Evolutionary conservation across 2,329 filamentous ascomycete genomes (phyloP), one percentile per base, ranked within the genome.

Genomic region (Hymenoscyphus fructigenus): DNA sequence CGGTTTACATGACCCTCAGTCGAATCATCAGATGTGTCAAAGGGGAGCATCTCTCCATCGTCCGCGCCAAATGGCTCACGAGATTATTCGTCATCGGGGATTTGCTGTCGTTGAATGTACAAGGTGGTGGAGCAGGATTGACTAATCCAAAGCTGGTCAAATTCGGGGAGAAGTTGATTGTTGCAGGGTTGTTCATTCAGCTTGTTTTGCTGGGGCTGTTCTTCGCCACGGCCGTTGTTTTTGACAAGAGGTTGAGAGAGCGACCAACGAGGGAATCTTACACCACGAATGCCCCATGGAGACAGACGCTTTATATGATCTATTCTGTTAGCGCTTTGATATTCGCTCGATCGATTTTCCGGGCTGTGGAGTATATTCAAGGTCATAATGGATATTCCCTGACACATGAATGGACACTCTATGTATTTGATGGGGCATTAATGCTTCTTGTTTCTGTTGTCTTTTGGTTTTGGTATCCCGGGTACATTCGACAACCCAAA

Each of bases 161-260:
- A 29, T 74, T 75, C 14, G 84, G 82, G n/a, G 73, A 84, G 67
- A 79, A 81, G 20, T 76, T 88, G 59, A 81, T 88, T n/a, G 74
- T 88, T 7, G 81, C 69, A 0, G 86, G 87, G 1, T 76, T 89
- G 2, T 72, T 83, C 36, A 73, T 88, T 17, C 87, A 89, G 71
- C 78, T 89, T 28, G 47, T 84, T 53, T 80, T 84, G 63, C 88
- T 89, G 66, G 79, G 78, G 26, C 75, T 87, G 41, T 89, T 89
- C 70, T 74, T 84, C 41, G 63, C 80, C 4, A 79, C 80, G 1
- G 79, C 83, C 0, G 68, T 79, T 10, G 36, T 67, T 14, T 72
- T 70, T 59, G 65, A 73, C 10, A 59, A n/a, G 14, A 60, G 71
- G 5, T 36, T 72, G 36, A 32, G 56, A 9, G 65, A 53, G 41